A percentile compares a stretch with the other conserved stretches of the same genome.
phyloP scores from a whole-genome alignment of 2,329 filamentous ascomycete species.

The Bimuria novae-zelandiae region DNA sequence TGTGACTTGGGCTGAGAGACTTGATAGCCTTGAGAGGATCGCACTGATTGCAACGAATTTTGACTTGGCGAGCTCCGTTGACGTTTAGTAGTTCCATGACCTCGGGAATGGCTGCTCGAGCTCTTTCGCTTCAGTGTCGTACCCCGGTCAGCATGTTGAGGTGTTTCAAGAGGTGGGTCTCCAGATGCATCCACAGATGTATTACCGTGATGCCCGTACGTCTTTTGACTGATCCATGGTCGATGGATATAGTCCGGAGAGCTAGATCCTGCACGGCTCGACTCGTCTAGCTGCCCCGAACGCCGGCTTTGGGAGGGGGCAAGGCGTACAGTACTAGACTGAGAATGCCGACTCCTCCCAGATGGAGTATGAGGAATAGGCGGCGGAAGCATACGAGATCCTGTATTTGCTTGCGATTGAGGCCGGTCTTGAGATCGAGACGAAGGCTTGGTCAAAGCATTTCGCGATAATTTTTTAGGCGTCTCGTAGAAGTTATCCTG shows the following conservation, averaged over 20 bases:
- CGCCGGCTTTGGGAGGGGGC: neutral
- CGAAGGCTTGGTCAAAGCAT: neutral
- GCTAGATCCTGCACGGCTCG: neutral
- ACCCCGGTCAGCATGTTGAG: neutral
- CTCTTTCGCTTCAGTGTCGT: slow-evolving; percentile 19
- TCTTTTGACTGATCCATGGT: neutral
- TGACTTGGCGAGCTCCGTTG: slow-evolving; percentile 7
- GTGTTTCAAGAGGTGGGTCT: neutral
- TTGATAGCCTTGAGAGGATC: neutral
- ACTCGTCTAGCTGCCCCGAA: too few relatives aligned
- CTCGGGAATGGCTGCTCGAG: neutral
- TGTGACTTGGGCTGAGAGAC: neutral
- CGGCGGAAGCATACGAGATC: slow-evolving; percentile 33
- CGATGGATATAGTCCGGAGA: slow-evolving; percentile 19
- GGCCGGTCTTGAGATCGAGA: slow-evolving; percentile 24
- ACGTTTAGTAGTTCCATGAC: slow-evolving; percentile 14
- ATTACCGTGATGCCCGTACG: slow-evolving; percentile 3
- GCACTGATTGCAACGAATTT: neutral
- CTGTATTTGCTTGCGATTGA: slow-evolving; percentile 38
- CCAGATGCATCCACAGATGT: neutral
- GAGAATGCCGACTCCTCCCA: neutral
- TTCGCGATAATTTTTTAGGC: neutral
- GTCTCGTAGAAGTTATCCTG: neutral
- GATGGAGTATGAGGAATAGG: neutral
- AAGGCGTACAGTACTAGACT: neutral